phyloP scores from a whole-genome alignment of 257 asterid genomes.

The Solanum neorickii region DNA sequence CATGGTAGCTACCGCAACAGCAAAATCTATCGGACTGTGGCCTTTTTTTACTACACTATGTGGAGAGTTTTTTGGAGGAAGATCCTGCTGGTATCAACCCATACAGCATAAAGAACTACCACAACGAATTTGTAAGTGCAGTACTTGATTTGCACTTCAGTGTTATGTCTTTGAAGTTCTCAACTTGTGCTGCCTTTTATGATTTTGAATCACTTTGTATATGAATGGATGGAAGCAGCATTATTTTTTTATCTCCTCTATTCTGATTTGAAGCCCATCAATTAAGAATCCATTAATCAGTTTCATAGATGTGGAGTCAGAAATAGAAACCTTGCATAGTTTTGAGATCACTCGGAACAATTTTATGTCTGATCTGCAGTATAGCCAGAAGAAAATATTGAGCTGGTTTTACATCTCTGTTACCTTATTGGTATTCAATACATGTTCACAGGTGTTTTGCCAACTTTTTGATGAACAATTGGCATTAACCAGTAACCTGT shows the following conservation, averaged over 20 bases:
- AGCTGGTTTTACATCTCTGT: not conserved
- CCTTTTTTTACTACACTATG: constrained; percentile 89
- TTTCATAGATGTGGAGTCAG: not conserved
- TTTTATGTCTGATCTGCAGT: not conserved
- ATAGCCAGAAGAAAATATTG: not conserved
- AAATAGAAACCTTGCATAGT: not conserved
- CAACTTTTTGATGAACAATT: not conserved
- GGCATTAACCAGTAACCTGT: not conserved
- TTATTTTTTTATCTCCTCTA: not conserved
- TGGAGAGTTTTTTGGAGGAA: constrained; percentile 80
- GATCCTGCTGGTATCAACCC: constrained; percentile 55
- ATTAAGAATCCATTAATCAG: not conserved
- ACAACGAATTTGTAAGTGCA: constrained; percentile 58
- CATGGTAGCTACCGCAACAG: constrained; percentile 88
- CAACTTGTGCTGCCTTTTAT: not conserved
- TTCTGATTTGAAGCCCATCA: not conserved
- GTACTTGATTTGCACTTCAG: not conserved
- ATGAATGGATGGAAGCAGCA: not conserved
- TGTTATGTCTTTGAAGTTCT: not conserved
- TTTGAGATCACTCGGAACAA: not conserved
- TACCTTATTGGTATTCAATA: not conserved
- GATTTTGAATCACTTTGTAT: not conserved
- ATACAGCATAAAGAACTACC: constrained; percentile 45
- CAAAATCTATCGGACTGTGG: constrained; percentile 86
- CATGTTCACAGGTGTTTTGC: not conserved